These are phyloP conservation scores for Paracorniculantispora psalliotae DNA, from an alignment of 2,329 filamentous ascomycete species.

Conservation along the genomic window DNA sequence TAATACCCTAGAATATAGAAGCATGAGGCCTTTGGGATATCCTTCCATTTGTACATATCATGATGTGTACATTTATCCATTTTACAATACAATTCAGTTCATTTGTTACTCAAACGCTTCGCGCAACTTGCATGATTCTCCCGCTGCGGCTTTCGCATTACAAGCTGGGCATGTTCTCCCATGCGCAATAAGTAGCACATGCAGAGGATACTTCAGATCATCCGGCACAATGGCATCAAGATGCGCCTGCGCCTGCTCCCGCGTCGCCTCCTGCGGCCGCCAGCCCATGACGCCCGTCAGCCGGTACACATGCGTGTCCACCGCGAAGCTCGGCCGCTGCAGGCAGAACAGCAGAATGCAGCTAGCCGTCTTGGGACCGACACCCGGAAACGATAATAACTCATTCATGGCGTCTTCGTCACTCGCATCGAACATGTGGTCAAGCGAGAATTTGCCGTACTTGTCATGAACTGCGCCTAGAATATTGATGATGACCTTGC, in stretches of 20 bases:
- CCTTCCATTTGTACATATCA: background rate
- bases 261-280: conserved; percentile 35
- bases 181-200: conserved; percentile 45
- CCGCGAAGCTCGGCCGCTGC: conserved; percentile 42
- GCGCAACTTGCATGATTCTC: conserved; percentile 2
- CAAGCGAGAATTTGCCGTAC: conserved; percentile 41
- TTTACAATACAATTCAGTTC: background rate
- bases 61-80: background rate
- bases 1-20: background rate
- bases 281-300: conserved; percentile 46
- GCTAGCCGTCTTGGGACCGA: conserved; percentile 51
- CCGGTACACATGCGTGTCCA: conserved; percentile 49
- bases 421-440: conserved; percentile 40
- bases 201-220: conserved; percentile 45
- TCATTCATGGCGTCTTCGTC: conserved; percentile 46
- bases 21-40: background rate
- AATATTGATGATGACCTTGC: conserved; percentile 64
- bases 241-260: conserved; percentile 46
- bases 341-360: conserved; percentile 50
- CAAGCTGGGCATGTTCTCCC: conserved; percentile 43
- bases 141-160: conserved; percentile 24
- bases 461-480: conserved; percentile 55
- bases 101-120: background rate
- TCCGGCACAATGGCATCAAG: conserved; percentile 44
- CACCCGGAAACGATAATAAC: conserved; percentile 45